phyloP scores from a whole-genome alignment of 345 rosid genomes.

The Durio zibethinus region DNA sequence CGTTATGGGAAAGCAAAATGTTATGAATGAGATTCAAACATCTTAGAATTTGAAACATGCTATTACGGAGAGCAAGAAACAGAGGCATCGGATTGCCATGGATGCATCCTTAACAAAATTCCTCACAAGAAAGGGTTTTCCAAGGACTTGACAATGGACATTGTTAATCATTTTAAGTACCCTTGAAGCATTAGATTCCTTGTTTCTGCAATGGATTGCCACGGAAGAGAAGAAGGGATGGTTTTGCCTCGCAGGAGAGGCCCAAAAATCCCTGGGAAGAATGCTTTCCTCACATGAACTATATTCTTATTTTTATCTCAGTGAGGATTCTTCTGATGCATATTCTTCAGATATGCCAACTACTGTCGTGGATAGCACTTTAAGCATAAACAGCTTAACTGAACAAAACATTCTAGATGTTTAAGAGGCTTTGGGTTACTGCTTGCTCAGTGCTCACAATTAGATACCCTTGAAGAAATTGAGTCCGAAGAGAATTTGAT shows the following conservation, averaged over 20 bases:
- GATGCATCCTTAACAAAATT: constrained; percentile 78
- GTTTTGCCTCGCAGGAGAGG: constrained; percentile 11
- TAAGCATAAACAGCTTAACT: constrained; percentile 18
- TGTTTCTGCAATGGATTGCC: no score
- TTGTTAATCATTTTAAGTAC: constrained; percentile 33
- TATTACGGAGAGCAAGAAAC: constrained; percentile 51
- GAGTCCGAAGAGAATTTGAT: constrained; percentile 24
- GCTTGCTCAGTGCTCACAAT: no score
- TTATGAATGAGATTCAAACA: constrained; percentile 33
- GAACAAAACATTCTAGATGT: constrained; percentile 26
- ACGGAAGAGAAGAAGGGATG: constrained; percentile 31
- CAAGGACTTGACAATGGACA: constrained; percentile 46
- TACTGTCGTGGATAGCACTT: constrained; percentile 2
- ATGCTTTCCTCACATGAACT: constrained; percentile 65
- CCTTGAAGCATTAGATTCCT: no score
- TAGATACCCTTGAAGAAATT: constrained; percentile 16
- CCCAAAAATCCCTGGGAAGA: constrained; percentile 47
- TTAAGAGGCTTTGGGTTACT: constrained; percentile 28
- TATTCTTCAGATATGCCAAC: constrained; percentile 20
- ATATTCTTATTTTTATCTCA: constrained; percentile 21
- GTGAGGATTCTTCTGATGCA: constrained; percentile 28
- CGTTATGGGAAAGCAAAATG: no score
- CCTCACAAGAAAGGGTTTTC: constrained; percentile 57
- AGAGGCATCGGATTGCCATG: constrained; percentile 68
- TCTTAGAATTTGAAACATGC: constrained; percentile 65